Evolutionary conservation across 179 eudicot genomes (phyloP).

Genomic region (Spergularia azorica): DNA sequence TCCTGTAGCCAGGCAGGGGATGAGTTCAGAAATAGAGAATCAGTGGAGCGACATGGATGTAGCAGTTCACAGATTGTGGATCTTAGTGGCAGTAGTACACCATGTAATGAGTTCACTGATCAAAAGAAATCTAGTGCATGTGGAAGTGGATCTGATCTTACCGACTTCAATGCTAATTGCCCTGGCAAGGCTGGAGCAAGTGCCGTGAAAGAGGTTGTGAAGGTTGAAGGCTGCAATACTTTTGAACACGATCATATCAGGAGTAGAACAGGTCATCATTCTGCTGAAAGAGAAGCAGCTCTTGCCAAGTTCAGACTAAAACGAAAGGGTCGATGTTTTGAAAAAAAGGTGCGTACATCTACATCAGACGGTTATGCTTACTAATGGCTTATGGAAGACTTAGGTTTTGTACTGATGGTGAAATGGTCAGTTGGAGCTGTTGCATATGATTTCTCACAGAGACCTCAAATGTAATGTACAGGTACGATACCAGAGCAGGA

Average conservation of each 20-base stretch:
- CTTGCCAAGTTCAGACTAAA: constrained; percentile 48
- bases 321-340: constrained; percentile 51
- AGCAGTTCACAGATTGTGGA: constrained; percentile 24
- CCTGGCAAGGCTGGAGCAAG: constrained; percentile 25
- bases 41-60: constrained; percentile 22
- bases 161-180: constrained; percentile 33
- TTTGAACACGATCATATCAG: constrained; percentile 28
- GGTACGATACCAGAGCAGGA: constrained; percentile 43
- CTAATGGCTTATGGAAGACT: not conserved
- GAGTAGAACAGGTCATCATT: constrained; percentile 32
- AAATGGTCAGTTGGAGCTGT: not conserved
- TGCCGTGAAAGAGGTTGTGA: constrained; percentile 26
- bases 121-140: constrained; percentile 27
- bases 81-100: constrained; percentile 33
- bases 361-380: not conserved
- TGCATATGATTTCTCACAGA: not conserved
- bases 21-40: constrained; percentile 24
- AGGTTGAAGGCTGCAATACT: constrained; percentile 29
- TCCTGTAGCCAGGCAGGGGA: constrained; percentile 11
- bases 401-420: not conserved
- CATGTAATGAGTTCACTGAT: constrained; percentile 23
- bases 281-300: constrained; percentile 53
- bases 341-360: constrained; percentile 44
- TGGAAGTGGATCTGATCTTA: constrained; percentile 35
- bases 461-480: constrained; percentile 10